A percentile compares a stretch with the other conserved stretches of the same genome.
Evolutionary conservation across 2,329 filamentous ascomycete genomes (phyloP).

Genomic region (Epichloe sylvatica): DNA sequence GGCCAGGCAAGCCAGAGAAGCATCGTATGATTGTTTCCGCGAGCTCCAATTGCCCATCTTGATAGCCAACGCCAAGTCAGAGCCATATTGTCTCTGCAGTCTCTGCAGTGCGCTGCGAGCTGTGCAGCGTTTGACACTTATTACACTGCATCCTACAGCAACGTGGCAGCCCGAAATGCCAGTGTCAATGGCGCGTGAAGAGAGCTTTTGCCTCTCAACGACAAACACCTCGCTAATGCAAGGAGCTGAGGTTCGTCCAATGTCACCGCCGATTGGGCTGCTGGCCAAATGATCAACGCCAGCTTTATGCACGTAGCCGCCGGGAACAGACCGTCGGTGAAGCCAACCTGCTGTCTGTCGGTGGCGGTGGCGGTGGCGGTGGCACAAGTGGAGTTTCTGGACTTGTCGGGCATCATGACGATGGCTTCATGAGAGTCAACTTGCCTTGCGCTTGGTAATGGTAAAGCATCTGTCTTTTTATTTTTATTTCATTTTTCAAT

Average conservation of each 20-base stretch:
- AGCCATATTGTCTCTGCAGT: neutral
- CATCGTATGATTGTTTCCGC: constrained; percentile 17
- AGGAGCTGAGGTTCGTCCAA: too few species aligned
- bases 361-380: constrained; percentile 4
- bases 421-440: constrained; percentile 4
- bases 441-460: neutral
- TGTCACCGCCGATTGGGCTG: constrained; percentile 7
- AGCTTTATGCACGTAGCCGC: constrained; percentile 10
- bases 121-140: neutral
- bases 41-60: too few species aligned
- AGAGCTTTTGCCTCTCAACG: neutral
- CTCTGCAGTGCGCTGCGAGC: neutral
- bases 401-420: neutral
- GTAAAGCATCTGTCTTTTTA: neutral
- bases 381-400: neutral
- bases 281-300: constrained; percentile 9
- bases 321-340: constrained; percentile 12
- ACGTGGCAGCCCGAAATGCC: constrained; percentile 4
- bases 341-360: constrained; percentile 1
- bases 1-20: constrained; percentile 16
- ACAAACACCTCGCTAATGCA: neutral
- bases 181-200: neutral
- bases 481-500: neutral
- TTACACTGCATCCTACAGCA: neutral
- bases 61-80: constrained; percentile 23